Evolutionary conservation across 768 basidiomycete genomes (phyloP).

Genomic region (Gloeostereum incarnatum): DNA sequence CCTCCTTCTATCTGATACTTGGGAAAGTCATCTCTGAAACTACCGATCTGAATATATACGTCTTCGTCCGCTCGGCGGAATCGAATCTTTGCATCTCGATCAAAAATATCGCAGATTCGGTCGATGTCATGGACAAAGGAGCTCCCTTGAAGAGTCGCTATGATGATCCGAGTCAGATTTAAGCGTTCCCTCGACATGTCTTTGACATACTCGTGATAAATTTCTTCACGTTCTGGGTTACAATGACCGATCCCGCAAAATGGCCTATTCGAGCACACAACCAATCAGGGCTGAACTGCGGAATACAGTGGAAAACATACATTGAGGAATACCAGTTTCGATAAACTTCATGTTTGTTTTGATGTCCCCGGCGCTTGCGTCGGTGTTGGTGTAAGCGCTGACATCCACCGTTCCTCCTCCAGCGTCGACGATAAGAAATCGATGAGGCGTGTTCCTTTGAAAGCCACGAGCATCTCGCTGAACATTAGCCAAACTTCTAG

Average conservation of each 20-base stretch:
- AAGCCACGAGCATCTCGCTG: not conserved
- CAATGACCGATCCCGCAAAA: constrained; percentile 29
- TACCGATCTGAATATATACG: too few relatives aligned
- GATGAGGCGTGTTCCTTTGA: not conserved
- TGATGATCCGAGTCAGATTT: too few relatives aligned
- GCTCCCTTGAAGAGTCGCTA: too few relatives aligned
- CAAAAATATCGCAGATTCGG: too few relatives aligned
- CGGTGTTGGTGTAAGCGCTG: constrained; percentile 26
- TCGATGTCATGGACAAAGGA: too few relatives aligned
- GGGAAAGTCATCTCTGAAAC: too few relatives aligned
- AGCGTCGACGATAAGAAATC: constrained; percentile 38
- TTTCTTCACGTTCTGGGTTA: constrained; percentile 21
- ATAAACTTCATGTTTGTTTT: too few relatives aligned
- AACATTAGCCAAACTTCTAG: constrained; percentile 16
- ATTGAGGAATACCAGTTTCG: constrained; percentile 11
- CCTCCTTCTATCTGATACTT: too few relatives aligned
- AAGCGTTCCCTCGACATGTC: too few relatives aligned
- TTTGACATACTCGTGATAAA: constrained; percentile 23
- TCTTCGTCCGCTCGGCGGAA: too few relatives aligned
- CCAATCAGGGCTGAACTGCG: not conserved
- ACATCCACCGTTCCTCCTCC: constrained; percentile 36
- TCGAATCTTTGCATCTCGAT: too few relatives aligned
- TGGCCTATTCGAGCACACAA: constrained; percentile 18
- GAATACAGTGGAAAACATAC: not conserved
- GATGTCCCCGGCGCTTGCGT: constrained; percentile 15